phyloP scores from a whole-genome alignment of 495 filamentous ascomycete species.

The Talaromyces wortmannii region DNA sequence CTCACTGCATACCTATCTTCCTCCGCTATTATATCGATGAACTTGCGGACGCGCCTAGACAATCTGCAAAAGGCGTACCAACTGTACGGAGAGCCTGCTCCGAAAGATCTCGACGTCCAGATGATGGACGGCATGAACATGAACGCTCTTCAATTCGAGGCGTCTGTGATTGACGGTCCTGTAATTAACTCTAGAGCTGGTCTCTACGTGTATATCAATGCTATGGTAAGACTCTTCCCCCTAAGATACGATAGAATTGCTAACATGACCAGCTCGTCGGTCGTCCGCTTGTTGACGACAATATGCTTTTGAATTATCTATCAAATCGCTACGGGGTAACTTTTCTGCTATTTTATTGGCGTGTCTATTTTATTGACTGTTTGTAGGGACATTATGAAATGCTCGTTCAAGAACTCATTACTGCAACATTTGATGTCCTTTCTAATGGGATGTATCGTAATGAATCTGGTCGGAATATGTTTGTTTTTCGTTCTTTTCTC shows the following conservation, averaged over 20 bases:
- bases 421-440: conserved; percentile 82
- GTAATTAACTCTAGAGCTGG: conserved; percentile 76
- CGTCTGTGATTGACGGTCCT: conserved; percentile 58
- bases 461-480: conserved; percentile 63
- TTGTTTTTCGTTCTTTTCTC: conserved; percentile 82
- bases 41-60: conserved; percentile 34
- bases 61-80: conserved; percentile 38
- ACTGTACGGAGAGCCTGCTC: conserved; percentile 27
- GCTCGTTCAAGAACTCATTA: conserved; percentile 73
- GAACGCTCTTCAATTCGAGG: conserved; percentile 41
- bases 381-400: conserved; percentile 62
- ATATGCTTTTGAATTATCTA: conserved; percentile 67
- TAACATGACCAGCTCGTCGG: conserved; percentile 61
- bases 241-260: conserved; percentile 5
- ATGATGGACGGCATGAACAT: conserved; percentile 36
- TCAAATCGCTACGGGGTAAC: conserved; percentile 72
- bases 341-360: conserved; percentile 1
- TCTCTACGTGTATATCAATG: conserved; percentile 86
- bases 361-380: conserved; percentile 5
- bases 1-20: conserved; percentile 34
- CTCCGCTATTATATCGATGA: conserved; percentile 33
- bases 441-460: conserved; percentile 78
- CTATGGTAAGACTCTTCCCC: conserved; percentile 51
- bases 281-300: conserved; percentile 78
- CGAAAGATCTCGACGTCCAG: conserved; percentile 28